phyloP scores from a whole-genome alignment of 495 filamentous ascomycete genomes.

The Tuber aestivum region DNA sequence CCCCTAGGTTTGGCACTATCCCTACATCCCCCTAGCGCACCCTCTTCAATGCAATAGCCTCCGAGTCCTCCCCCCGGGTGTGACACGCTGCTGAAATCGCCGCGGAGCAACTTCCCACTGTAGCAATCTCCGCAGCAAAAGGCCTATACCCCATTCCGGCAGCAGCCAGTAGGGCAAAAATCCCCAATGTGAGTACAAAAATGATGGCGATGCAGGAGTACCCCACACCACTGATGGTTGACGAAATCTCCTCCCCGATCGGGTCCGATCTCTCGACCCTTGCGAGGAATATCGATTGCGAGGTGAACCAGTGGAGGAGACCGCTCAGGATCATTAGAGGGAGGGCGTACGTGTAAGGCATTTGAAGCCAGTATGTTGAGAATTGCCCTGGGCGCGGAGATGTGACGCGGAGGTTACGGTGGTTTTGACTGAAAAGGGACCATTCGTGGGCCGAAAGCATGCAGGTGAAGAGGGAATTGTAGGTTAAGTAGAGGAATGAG shows the following conservation, averaged over 20 bases:
- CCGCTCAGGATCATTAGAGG: conserved; percentile 40
- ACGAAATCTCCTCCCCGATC: neutral
- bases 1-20: neutral
- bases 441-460: too few relatives aligned
- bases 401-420: conserved; percentile 38
- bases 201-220: conserved; percentile 22
- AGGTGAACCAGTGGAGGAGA: conserved; percentile 47
- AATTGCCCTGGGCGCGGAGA: conserved; percentile 43
- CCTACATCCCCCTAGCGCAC: neutral
- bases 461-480: neutral
- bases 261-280: conserved; percentile 28
- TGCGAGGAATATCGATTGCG: conserved; percentile 46
- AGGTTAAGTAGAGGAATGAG: conserved; percentile 38
- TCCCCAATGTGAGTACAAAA: neutral
- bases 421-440: too few relatives aligned
- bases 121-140: neutral
- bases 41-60: neutral
- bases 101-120: neutral
- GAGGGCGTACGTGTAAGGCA: conserved; percentile 45
- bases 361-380: conserved; percentile 45
- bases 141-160: neutral
- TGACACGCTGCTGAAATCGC: neutral
- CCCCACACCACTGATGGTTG: neutral
- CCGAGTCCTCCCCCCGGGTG: too few relatives aligned
- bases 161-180: neutral